phyloP scores from a whole-genome alignment of 192 early-diverging fungal genomes.

The Geosiphon pyriformis region DNA sequence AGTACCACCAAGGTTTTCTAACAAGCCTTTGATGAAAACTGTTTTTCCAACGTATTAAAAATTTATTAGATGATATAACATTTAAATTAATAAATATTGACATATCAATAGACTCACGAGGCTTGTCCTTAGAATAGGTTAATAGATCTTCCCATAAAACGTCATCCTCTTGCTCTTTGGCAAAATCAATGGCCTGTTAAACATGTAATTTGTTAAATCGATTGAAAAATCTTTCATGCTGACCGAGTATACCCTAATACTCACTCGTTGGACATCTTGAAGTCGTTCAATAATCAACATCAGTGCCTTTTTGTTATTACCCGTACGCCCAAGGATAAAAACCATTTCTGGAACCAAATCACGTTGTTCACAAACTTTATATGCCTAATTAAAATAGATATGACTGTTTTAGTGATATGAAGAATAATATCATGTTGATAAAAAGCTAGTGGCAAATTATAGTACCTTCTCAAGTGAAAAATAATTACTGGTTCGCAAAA shows the following conservation, averaged over 20 bases:
- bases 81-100: background rate
- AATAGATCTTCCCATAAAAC: conserved; percentile 94
- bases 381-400: conserved; percentile 47
- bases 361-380: conserved; percentile 73
- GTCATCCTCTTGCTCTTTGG: conserved; percentile 94
- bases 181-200: conserved; percentile 92
- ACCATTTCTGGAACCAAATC: conserved; percentile 97
- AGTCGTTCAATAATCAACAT: conserved; percentile 90
- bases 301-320: conserved; percentile 88
- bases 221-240: background rate
- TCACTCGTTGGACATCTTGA: conserved; percentile 78
- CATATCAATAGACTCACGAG: conserved; percentile 49
- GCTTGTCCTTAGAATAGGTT: conserved; percentile 92
- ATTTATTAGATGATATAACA: background rate
- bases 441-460: no score
- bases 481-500: conserved; percentile 72
- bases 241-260: no score
- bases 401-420: background rate
- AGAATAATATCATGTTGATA: background rate
- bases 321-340: conserved; percentile 94
- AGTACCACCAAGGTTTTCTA: conserved; percentile 79
- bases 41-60: background rate
- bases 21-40: conserved; percentile 87
- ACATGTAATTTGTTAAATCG: background rate
- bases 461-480: conserved; percentile 72